phyloP scores from a whole-genome alignment of 192 early-diverging fungal genomes.

The Radiomyces spectabilis region DNA sequence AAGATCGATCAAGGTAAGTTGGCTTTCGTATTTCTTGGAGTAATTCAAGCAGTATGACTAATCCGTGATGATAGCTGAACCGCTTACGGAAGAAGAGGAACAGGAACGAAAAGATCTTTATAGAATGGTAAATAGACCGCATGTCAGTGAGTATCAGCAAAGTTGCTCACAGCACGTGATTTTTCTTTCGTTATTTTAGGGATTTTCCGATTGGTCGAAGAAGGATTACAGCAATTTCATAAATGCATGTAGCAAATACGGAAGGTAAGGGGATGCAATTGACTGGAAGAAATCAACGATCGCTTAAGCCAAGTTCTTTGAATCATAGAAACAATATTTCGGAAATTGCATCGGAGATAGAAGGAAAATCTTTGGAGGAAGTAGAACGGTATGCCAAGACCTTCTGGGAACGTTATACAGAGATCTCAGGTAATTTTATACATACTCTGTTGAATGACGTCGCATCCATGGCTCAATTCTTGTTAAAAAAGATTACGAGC shows the following conservation, averaged over 20 bases:
- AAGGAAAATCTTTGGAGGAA: constrained; percentile 84
- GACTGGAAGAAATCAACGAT: neutral
- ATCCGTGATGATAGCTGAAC: constrained; percentile 57
- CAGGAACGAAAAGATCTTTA: constrained; percentile 65
- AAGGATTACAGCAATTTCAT: constrained; percentile 85
- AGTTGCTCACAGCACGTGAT: too few species aligned
- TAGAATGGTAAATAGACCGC: too few species aligned
- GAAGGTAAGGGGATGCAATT: constrained; percentile 43
- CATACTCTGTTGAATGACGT: too few species aligned
- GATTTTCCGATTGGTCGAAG: constrained; percentile 87
- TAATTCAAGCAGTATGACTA: neutral
- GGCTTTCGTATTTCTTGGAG: neutral
- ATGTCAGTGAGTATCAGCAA: too few species aligned
- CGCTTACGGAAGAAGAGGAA: constrained; percentile 80
- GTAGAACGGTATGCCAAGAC: constrained; percentile 76
- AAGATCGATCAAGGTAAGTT: constrained; percentile 67
- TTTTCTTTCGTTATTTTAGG: too few species aligned
- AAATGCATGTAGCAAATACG: constrained; percentile 78
- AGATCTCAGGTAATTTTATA: constrained; percentile 52
- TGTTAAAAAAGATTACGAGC: constrained; percentile 86
- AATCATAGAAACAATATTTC: constrained; percentile 58
- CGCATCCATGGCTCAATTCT: too few species aligned
- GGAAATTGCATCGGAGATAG: constrained; percentile 78
- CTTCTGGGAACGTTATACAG: constrained; percentile 86
- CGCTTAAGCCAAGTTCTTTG: neutral